Conservation (phyloP, 1,284 basidiomycete species). For the Vanrija sp. region DNA sequence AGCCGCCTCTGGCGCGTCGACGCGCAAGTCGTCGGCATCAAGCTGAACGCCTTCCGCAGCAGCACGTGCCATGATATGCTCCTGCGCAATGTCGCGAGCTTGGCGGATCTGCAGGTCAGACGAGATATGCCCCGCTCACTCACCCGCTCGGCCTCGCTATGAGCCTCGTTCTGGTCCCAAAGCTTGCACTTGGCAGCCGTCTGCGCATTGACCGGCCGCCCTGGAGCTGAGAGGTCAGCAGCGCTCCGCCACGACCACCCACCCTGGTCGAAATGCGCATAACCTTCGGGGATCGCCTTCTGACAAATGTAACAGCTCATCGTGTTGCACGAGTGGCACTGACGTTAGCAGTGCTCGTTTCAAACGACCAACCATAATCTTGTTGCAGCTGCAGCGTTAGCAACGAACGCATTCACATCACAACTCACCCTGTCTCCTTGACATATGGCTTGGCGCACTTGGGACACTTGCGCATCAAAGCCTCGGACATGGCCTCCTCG, state of each 20-base stretch:
- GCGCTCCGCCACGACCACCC: neutral
- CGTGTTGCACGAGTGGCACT: slow-evolving; percentile 63
- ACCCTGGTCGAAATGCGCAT: slow-evolving; percentile 67
- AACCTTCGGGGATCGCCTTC: slow-evolving; percentile 56
- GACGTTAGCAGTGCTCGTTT: neutral
- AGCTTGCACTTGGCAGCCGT: slow-evolving; percentile 57
- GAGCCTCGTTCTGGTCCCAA: slow-evolving; percentile 57
- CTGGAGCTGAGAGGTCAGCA: too few relatives aligned
- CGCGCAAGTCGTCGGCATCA: slow-evolving; percentile 55
- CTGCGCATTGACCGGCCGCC: neutral
- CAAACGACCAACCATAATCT: slow-evolving; percentile 62
- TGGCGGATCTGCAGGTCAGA: slow-evolving; percentile 58
- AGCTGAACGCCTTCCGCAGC: slow-evolving; percentile 30
- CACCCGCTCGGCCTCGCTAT: slow-evolving; percentile 55
- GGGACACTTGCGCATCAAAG: slow-evolving; percentile 78
- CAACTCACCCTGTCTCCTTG: slow-evolving; percentile 55
- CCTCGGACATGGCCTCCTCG: slow-evolving; percentile 84
- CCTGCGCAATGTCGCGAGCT: slow-evolving; percentile 63
- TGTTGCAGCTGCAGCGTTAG: slow-evolving; percentile 41
- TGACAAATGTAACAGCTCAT: slow-evolving; percentile 75
- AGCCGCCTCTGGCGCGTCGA: slow-evolving; percentile 55
- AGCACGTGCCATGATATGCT: slow-evolving; percentile 16
- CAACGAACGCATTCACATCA: slow-evolving; percentile 34
- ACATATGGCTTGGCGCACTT: slow-evolving; percentile 42
- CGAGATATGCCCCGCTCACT: slow-evolving; percentile 14